Evolutionary conservation across 768 basidiomycete genomes (phyloP).

Genomic region (Pleurotus salmoneostramineus): DNA sequence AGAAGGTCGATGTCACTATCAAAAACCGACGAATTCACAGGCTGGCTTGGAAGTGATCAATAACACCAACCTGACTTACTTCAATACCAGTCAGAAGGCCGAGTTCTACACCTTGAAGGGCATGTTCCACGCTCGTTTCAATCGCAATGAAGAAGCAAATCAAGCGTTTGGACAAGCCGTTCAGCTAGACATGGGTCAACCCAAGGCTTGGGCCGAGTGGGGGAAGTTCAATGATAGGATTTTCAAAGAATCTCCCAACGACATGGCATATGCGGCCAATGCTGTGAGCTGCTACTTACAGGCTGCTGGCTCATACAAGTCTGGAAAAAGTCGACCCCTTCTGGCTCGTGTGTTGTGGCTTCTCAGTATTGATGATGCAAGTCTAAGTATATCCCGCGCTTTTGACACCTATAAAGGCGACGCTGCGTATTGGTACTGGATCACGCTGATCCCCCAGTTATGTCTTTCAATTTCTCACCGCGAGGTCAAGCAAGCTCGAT

Average conservation of each 20-base stretch:
- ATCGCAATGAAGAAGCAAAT: conserved; percentile 86
- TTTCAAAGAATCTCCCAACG: conserved; percentile 81
- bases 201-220: conserved; percentile 99
- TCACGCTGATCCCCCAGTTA: conserved; percentile 93
- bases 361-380: conserved; percentile 83
- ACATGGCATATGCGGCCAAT: conserved; percentile 75
- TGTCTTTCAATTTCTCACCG: conserved; percentile 85
- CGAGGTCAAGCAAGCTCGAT: conserved; percentile 90
- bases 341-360: conserved; percentile 95
- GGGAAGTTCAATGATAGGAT: conserved; percentile 89
- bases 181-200: conserved; percentile 90
- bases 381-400: conserved; percentile 66
- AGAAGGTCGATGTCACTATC: conserved; percentile 97
- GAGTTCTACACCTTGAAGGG: conserved; percentile 99
- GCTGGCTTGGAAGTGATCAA: conserved; percentile 98
- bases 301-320: conserved; percentile 94
- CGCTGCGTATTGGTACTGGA: conserved; percentile 98
- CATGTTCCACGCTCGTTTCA: conserved; percentile 92
- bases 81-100: conserved; percentile 90
- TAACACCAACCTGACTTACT: conserved; percentile 98
- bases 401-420: conserved; percentile 97
- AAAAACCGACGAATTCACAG: conserved; percentile 88
- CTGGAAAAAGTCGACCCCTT: conserved; percentile 85
- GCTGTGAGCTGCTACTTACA: conserved; percentile 98
- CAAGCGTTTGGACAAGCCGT: conserved; percentile 92